phyloP scores from a whole-genome alignment of 2,329 filamentous ascomycete genomes.

The Xylariaceae sp. region DNA sequence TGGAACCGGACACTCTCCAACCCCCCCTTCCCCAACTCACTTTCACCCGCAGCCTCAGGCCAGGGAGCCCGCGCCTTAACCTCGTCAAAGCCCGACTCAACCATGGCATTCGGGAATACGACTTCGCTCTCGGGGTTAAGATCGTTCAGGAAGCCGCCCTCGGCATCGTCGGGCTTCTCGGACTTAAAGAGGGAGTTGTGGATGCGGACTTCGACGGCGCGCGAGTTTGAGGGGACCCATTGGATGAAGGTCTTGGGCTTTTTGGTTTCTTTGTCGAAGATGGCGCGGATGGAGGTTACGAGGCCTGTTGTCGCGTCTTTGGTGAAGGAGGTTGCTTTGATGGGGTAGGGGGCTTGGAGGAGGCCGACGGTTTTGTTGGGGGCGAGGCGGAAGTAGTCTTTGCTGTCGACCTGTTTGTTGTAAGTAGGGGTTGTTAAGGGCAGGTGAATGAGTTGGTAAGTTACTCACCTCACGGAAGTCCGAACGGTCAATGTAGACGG shows the following conservation, averaged over 20 bases:
- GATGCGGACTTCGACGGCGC: constrained; percentile 68
- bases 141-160: constrained; percentile 76
- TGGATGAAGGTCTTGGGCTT: constrained; percentile 81
- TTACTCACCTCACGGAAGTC: constrained; percentile 65
- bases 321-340: constrained; percentile 62
- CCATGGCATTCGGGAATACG: constrained; percentile 69
- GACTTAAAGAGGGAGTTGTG: constrained; percentile 83
- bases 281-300: constrained; percentile 61
- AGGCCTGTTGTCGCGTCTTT: constrained; percentile 59
- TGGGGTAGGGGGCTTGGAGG: constrained; percentile 63
- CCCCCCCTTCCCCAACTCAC: constrained; percentile 54
- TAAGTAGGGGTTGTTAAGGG: not conserved
- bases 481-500: constrained; percentile 75
- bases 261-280: constrained; percentile 65
- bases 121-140: constrained; percentile 80
- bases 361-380: constrained; percentile 70
- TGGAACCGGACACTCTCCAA: constrained; percentile 83
- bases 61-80: constrained; percentile 69
- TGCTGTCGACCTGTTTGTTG: constrained; percentile 48
- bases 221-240: constrained; percentile 72
- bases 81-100: constrained; percentile 80
- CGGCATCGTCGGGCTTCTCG: constrained; percentile 70
- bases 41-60: constrained; percentile 73
- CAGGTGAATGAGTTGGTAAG: too few species aligned
- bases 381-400: constrained; percentile 73